Evolutionary conservation across 805 yeast genomes (phyloP), one percentile per base, ranked within the genome.

Genomic region (Yamadazyma phyllophila): DNA sequence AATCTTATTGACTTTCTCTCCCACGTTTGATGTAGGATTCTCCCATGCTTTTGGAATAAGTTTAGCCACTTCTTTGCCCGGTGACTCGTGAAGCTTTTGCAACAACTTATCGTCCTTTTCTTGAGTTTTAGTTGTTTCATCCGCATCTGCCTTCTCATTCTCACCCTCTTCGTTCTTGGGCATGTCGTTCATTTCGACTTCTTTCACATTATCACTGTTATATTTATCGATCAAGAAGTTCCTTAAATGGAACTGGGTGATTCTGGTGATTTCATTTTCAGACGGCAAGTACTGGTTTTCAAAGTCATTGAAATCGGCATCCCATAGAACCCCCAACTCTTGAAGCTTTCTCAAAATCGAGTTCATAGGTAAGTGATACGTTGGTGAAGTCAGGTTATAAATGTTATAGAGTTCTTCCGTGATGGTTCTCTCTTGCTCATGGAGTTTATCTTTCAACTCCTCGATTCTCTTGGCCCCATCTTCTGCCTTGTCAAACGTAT

Each of bases 201-300:
- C 54, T 38, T 53, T 49, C 4, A 45, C 54, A 26, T 58, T 55
- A 44, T 56, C 54, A 41, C 39, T 39, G 26, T 29, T 42, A 34
- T 71, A 64, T 45, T 73, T 75, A 45, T 82, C 90, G 56, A 79
- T 65, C 53, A 92, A 82, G 40, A 91, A 73, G 53, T 83, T 85
- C 49, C 83, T 81, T 56, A 92, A 69, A 59, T 92, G 98, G 55
- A 84, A 83, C 3, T 96, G 86, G 1, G 99, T 91, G 36, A 94
- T 87, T 51, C 88, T 76, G 4, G 96, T 83, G 53, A 94, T 87
- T 73, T 94, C 99, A 57, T 84, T 88, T 62, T 94, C 98, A 7
- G 96, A 82, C 1, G 98, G 98, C 48, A 92, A 75, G 59, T 78
- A 94, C 15, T 75, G 74, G 36, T 76, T 76, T 48, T 88, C 97